Evolutionary conservation across 768 basidiomycete species (phyloP), one percentile per base, ranked within the genome.

Genomic region (Mycena filopes): DNA sequence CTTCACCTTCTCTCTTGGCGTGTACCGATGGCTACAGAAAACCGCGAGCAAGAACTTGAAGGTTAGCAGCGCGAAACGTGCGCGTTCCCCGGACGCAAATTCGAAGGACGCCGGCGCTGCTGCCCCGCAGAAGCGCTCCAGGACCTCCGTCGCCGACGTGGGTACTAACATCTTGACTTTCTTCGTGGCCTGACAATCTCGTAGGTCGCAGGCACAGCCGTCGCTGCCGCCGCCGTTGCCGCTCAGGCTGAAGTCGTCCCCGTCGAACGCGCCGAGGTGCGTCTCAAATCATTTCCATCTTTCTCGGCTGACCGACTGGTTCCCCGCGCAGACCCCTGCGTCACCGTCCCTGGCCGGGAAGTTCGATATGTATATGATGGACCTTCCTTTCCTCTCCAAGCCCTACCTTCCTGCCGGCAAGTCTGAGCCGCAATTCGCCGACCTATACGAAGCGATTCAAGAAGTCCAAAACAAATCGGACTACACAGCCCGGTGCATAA

Each of bases 321-420:
- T n/a, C n/a, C n/a, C n/a, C n/a, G n/a, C n/a, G n/a, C n/a, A n/a
- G n/a, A n/a, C n/a, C n/a, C n/a, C 42, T 21, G 42, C 42, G 21
- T 43, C 42, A 16, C 7, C 42, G 15, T 6, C 21, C 15, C 42
- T 43, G 42, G 42, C 72, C 15, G 80, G 80, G 12, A 80, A 75
- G 50, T 80, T 81, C 36, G 80, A 81, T 71, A 41, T 81, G 50
- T 81, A 81, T 54, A 73, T 68, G 25, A 81, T 80, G 79, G 73
- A 74, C 33, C 66, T 81, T 29, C 75, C 79, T 8, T 77, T 76
- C 66, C 75, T 81, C 36, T 51, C 64, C 68, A 77, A 75, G 40
- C 71, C 74, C 42, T 81, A 75, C 65, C 51, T 74, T 20, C 76
- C 79, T 1, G 33, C 58, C 5, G 74, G 72, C 15, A 73, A 68